Base-by-base conservation (phyloP, 169 alveolate species). In the Babesia microti region DNA sequence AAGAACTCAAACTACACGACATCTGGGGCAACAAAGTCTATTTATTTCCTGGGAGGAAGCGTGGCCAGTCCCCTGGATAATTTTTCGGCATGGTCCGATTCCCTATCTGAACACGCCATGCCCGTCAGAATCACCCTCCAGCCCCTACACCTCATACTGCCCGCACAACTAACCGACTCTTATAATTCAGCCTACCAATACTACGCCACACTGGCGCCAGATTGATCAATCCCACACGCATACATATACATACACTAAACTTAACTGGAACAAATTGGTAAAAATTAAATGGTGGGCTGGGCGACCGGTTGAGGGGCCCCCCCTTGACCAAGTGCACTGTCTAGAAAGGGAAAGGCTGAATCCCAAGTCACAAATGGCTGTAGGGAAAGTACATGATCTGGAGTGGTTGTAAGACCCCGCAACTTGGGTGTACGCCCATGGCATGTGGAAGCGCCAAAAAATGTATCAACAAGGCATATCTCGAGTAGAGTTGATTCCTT, bases 71-170 rank as follows among this genome's bases (percentile, higher is more conserved):
- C n/a, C n/a, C n/a, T n/a, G n/a, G n/a, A n/a, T n/a, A 14, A 23
- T 4, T 65, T 65, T 35, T 27, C 21, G 15, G 57, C 43, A 2
- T 65, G 76, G 76, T 55, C 76, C 1, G 66, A 14, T 12, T 19
- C 76, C 14, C 69, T 65, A 19, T 6, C 71, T n/a, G 18, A 54
- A 1, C 43, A 23, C 19, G 22, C 76, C 24, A 65, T 65, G 76
- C 76, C 76, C 3, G 47, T 65, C 0, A 65, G 47, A 37, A 69
- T 69, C 3, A 69, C 53, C 28, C 47, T 33, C 33, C 53, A 68
- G 1, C 76, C 76, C 7, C 18, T 65, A 12, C 32, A 56, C 4
- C 35, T 40, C 0, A 45, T 65, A 18, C n/a, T 65, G 19, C 53
- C 30, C 7, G 43, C 15, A 28, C 19, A 32, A 0, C 51, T 29